A percentile compares a stretch with the other conserved stretches of the same genome.
Evolutionary conservation across 2,329 filamentous ascomycete genomes (phyloP).

Genomic region (Rutstroemia sp.): DNA sequence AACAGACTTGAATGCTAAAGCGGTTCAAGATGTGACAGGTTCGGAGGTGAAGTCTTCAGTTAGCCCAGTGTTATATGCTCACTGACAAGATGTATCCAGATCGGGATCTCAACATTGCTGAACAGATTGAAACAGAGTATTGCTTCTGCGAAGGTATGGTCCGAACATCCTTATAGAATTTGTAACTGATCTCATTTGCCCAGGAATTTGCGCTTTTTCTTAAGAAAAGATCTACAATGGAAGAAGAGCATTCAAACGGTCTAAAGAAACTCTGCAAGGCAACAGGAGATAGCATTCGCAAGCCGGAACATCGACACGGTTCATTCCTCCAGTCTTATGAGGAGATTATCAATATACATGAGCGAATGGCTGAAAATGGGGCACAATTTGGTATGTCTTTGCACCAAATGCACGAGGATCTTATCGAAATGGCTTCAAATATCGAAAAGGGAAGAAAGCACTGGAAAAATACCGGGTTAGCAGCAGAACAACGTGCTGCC

Average conservation of each 20-base stretch:
- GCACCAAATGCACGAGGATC: conserved; percentile 91
- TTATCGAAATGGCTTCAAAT: conserved; percentile 70
- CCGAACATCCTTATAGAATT: background rate
- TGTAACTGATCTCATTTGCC: conserved; percentile 6
- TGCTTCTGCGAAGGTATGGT: conserved; percentile 53
- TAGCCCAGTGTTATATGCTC: background rate
- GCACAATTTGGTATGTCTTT: conserved; percentile 82
- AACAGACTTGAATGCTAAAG: conserved; percentile 24
- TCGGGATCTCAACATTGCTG: conserved; percentile 56
- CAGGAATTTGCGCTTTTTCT: conserved; percentile 92
- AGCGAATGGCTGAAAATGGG: conserved; percentile 92
- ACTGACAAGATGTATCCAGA: conserved; percentile 33
- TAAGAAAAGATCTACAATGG: conserved; percentile 78
- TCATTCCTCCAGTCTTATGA: conserved; percentile 75
- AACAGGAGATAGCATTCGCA: conserved; percentile 69
- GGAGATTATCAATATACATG: conserved; percentile 78
- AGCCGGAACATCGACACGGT: conserved; percentile 74
- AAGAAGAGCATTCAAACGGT: conserved; percentile 86
- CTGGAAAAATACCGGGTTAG: conserved; percentile 85
- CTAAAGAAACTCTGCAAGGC: conserved; percentile 76
- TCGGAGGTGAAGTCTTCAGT: conserved; percentile 23
- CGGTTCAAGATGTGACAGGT: conserved; percentile 28
- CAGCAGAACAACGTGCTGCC: conserved; percentile 77
- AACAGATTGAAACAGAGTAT: conserved; percentile 62
- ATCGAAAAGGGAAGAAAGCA: conserved; percentile 86